phyloP scores from a whole-genome alignment of 352 stramenopile species.

The Pythium periplocum region DNA sequence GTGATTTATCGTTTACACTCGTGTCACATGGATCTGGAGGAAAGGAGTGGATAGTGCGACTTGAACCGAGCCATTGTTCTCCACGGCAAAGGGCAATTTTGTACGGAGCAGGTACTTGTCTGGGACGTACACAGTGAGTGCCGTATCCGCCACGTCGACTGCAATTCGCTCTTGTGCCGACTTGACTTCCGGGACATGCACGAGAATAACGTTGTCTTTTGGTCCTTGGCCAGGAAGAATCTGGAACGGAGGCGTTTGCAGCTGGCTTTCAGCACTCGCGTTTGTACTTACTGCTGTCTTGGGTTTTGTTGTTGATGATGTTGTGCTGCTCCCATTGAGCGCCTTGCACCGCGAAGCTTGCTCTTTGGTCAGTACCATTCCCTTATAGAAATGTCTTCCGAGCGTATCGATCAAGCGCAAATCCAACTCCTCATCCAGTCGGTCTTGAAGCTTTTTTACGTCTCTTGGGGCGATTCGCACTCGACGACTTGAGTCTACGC shows the following conservation, averaged over 20 bases:
- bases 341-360: conserved; percentile 52
- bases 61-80: conserved; percentile 18
- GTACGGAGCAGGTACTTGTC: conserved; percentile 50
- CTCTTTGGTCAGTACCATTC: conserved; percentile 59
- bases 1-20: neutral
- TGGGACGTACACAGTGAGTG: conserved; percentile 42
- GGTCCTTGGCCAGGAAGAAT: conserved; percentile 21
- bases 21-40: conserved; percentile 12
- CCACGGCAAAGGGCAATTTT: conserved; percentile 43
- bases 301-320: neutral
- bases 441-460: conserved; percentile 26
- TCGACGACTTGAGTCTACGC: conserved; percentile 26
- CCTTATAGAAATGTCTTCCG: conserved; percentile 52
- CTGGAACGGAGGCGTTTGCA: conserved; percentile 39
- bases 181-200: conserved; percentile 42
- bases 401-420: conserved; percentile 51
- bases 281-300: neutral
- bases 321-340: conserved; percentile 9
- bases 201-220: conserved; percentile 31
- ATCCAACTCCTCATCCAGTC: conserved; percentile 40
- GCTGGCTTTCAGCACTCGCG: neutral
- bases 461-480: conserved; percentile 20
- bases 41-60: conserved; percentile 6
- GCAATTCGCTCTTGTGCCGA: conserved; percentile 28
- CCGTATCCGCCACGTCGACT: conserved; percentile 40